phyloP scores from a whole-genome alignment of 2,329 filamentous ascomycete species.

The Colletotrichum lupini region DNA sequence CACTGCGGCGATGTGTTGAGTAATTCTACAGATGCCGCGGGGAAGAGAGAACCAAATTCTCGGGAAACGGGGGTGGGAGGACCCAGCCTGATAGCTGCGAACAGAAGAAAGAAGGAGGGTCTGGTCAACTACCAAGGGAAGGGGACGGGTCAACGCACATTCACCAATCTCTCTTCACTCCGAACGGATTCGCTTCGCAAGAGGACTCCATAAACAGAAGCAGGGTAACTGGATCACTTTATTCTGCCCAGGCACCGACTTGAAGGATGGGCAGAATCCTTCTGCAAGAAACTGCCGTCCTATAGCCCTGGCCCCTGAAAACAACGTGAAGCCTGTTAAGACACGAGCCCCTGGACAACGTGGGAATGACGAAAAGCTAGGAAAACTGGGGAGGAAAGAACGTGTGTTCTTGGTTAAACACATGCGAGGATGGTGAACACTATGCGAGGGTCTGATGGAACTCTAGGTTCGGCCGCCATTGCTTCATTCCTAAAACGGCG shows the following conservation, averaged over 20 bases:
- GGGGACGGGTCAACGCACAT: not conserved
- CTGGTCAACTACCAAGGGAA: not conserved
- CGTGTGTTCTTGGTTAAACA: not conserved
- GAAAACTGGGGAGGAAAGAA: not conserved
- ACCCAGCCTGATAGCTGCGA: slow-evolving; percentile 14
- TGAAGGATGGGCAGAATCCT: not conserved
- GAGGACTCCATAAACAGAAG: not conserved
- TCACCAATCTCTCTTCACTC: not conserved
- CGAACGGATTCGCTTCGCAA: not conserved
- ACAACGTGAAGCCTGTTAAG: not conserved
- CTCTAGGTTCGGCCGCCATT: not conserved
- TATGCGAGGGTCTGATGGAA: not conserved
- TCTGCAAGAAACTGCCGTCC: slow-evolving; percentile 1
- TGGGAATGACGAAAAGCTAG: slow-evolving; percentile 1
- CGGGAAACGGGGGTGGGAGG: slow-evolving; percentile 1
- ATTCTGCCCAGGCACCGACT: slow-evolving; percentile 9
- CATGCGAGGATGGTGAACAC: too few relatives aligned
- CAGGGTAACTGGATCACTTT: slow-evolving; percentile 11
- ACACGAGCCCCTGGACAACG: slow-evolving; percentile 2
- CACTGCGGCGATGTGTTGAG: not conserved
- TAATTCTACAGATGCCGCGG: slow-evolving; percentile 4
- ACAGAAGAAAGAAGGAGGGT: not conserved
- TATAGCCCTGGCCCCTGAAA: slow-evolving; percentile 2
- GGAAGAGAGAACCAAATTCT: not conserved
- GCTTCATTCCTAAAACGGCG: not conserved